A percentile compares a stretch with the other conserved stretches of the same genome.
Evolutionary conservation across 164 flowering plant genomes (phyloP).

Genomic region (Vitis vinifera): ASM3070453v1 NC_081814.1:6076001-6076500

Average conservation of each 20-base stretch:
- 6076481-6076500: too few relatives aligned
- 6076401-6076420: too few relatives aligned
- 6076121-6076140: slow-evolving; percentile 29
- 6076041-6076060: slow-evolving; percentile 40
- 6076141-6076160: slow-evolving; percentile 28
- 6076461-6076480: too few relatives aligned
- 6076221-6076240: slow-evolving; percentile 16
- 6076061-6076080: slow-evolving; percentile 38
- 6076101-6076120: slow-evolving; percentile 21
- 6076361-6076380: too few relatives aligned
- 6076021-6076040: slow-evolving; percentile 25
- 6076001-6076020: slow-evolving; percentile 40
- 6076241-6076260: slow-evolving; percentile 13
- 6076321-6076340: too few relatives aligned
- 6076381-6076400: too few relatives aligned
- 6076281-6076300: too few relatives aligned
- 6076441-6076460: too few relatives aligned
- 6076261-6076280: too few relatives aligned
- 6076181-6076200: slow-evolving; percentile 13
- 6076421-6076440: too few relatives aligned
- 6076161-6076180: slow-evolving; percentile 27
- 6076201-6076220: slow-evolving; percentile 17
- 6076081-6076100: slow-evolving; percentile 22
- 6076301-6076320: too few relatives aligned
- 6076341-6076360: too few relatives aligned